Percentiles rank a stretch among this genome's conserved stretches.
phyloP scores from a whole-genome alignment of 2,329 filamentous ascomycete species.

The Apiospora pterosperma region DNA sequence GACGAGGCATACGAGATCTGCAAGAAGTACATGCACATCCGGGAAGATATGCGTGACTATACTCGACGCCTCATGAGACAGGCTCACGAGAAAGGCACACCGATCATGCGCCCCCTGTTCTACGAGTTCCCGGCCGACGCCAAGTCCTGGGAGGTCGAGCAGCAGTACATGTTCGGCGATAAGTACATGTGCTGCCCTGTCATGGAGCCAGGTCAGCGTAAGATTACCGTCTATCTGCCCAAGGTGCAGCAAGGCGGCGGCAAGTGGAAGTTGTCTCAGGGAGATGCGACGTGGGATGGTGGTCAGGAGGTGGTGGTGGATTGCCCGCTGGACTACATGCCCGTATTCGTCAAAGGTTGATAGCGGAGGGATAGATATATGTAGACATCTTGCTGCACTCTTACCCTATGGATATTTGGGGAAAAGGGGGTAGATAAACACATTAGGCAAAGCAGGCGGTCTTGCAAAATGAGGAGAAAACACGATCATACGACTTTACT shows the following conservation, averaged over 20 bases:
- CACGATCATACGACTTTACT: too few relatives aligned
- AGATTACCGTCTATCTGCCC: conserved; percentile 48
- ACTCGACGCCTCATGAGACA: conserved; percentile 55
- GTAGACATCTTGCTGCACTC: too few relatives aligned
- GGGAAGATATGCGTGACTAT: conserved; percentile 57
- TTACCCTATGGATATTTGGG: too few relatives aligned
- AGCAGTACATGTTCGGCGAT: conserved; percentile 61
- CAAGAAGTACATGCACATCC: conserved; percentile 53
- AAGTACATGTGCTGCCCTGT: conserved; percentile 59
- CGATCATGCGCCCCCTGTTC: conserved; percentile 61
- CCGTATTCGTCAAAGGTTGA: conserved; percentile 9
- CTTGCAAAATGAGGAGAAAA: too few relatives aligned
- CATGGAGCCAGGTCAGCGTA: conserved; percentile 39
- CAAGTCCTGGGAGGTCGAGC: conserved; percentile 52
- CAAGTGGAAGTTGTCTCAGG: conserved; percentile 15
- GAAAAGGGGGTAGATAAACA: too few relatives aligned
- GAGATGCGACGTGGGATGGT: conserved; percentile 4
- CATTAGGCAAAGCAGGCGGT: too few relatives aligned
- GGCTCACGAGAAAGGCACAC: conserved; percentile 56
- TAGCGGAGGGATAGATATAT: too few relatives aligned
- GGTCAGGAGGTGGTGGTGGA: conserved; percentile 12
- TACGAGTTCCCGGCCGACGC: conserved; percentile 59
- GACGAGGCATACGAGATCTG: conserved; percentile 58
- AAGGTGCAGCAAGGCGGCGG: conserved; percentile 5
- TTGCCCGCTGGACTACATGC: conserved; percentile 15